Percentiles rank a stretch among this genome's conserved stretches.
Evolutionary conservation across 441 rosid species (phyloP).

Genomic region (Pelargonium fulgidum): DNA sequence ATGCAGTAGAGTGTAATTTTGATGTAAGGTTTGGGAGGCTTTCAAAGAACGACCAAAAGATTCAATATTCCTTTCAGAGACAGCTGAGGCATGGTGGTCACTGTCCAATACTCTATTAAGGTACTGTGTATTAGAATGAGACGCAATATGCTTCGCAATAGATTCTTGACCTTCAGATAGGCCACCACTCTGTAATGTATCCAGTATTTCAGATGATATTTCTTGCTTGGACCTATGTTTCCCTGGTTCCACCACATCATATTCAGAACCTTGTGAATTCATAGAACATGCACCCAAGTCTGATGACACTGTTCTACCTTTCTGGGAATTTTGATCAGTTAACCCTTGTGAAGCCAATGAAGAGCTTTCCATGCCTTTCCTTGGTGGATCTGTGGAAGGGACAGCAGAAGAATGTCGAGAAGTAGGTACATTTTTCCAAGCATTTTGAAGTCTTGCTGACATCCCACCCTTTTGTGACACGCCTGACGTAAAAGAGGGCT

Average conservation of each 20-base stretch:
- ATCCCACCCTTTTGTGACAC: slow-evolving; percentile 34
- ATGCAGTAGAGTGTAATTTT: slow-evolving; percentile 38
- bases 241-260: slow-evolving; percentile 25
- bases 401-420: slow-evolving; percentile 35
- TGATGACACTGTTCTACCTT: slow-evolving; percentile 30
- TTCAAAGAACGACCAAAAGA: slow-evolving; percentile 46
- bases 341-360: slow-evolving; percentile 31
- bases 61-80: slow-evolving; percentile 43
- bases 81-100: slow-evolving; percentile 23
- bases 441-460: slow-evolving; percentile 32
- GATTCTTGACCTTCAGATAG: slow-evolving; percentile 28
- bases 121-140: slow-evolving; percentile 26
- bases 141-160: slow-evolving; percentile 14
- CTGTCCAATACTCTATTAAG: slow-evolving; percentile 19
- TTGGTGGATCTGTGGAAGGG: slow-evolving; percentile 28
- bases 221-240: slow-evolving; percentile 26
- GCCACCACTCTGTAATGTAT: slow-evolving; percentile 25
- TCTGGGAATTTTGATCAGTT: slow-evolving; percentile 32
- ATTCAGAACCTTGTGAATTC: slow-evolving; percentile 22
- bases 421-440: slow-evolving; percentile 35
- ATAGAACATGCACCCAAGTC: slow-evolving; percentile 29
- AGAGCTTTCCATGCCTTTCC: slow-evolving; percentile 31
- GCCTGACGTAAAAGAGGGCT: slow-evolving; percentile 29
- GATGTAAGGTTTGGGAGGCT: slow-evolving; percentile 33
- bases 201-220: slow-evolving; percentile 20